Conservation (phyloP, 768 basidiomycete species). For the Russula sp. region DNA sequence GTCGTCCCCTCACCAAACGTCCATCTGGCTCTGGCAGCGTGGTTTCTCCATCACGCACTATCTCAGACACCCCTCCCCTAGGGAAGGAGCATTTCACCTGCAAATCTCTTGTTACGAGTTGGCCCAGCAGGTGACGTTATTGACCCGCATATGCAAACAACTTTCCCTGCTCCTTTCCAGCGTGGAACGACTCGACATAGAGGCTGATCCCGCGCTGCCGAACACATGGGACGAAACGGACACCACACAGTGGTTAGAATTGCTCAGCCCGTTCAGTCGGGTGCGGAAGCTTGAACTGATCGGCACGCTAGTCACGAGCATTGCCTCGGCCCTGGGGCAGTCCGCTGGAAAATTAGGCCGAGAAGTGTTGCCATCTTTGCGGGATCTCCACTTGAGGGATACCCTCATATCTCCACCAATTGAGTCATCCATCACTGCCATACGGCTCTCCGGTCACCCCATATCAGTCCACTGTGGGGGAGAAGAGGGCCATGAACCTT, state of each 20-base stretch:
- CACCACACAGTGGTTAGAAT: background rate
- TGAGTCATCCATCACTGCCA: background rate
- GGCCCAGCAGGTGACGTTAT: background rate
- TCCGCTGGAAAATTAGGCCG: background rate
- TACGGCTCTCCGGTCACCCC: background rate
- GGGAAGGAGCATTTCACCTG: background rate
- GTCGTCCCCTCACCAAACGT: background rate
- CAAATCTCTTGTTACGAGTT: background rate
- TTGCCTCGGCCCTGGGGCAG: background rate
- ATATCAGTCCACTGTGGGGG: background rate
- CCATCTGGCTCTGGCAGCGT: slow-evolving; percentile 3
- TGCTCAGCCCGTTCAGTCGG: background rate
- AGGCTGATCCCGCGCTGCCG: background rate
- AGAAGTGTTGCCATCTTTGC: background rate
- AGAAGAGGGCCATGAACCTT: background rate
- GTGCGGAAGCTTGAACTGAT: slow-evolving; percentile 4
- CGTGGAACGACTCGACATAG: slow-evolving; percentile 2
- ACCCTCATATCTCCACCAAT: background rate
- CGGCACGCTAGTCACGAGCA: background rate
- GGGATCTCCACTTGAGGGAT: background rate
- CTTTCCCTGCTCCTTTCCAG: background rate
- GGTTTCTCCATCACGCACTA: slow-evolving; percentile 6
- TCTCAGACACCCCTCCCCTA: background rate
- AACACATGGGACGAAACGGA: background rate
- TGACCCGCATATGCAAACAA: background rate